These are phyloP conservation scores for Setomelanomma holmii DNA, from an alignment of 2,329 filamentous ascomycete species.

Conservation along the genomic window DNA sequence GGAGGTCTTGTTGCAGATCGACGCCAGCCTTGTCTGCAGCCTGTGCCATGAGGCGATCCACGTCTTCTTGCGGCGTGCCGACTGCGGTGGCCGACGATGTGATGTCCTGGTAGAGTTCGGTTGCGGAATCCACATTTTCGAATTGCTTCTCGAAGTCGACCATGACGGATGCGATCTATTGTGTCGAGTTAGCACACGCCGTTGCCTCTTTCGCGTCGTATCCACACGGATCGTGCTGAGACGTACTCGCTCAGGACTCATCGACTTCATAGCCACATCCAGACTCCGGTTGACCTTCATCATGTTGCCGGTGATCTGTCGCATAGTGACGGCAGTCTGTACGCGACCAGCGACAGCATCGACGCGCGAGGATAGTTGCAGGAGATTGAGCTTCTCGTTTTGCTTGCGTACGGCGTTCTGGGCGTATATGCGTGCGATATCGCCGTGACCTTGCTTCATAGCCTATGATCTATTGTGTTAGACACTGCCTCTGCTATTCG, in stretches of 20 bases:
- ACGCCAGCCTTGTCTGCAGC: constrained; percentile 88
- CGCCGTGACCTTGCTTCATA: constrained; percentile 65
- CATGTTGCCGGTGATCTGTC: constrained; percentile 67
- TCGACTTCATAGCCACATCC: constrained; percentile 68
- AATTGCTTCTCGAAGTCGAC: constrained; percentile 68
- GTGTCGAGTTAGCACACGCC: background rate
- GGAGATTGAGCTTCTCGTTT: constrained; percentile 67
- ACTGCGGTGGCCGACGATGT: constrained; percentile 79
- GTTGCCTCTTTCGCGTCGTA: background rate
- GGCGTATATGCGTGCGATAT: constrained; percentile 69
- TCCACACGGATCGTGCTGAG: background rate
- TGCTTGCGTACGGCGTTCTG: constrained; percentile 69
- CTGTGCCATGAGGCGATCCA: constrained; percentile 84
- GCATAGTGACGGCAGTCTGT: constrained; percentile 70
- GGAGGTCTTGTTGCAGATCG: constrained; percentile 79
- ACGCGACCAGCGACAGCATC: constrained; percentile 66
- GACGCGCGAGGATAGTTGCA: constrained; percentile 64
- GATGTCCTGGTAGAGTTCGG: constrained; percentile 82
- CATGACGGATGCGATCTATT: constrained; percentile 70
- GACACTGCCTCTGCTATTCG: background rate
- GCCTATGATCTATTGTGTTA: constrained; percentile 49
- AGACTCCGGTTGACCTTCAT: constrained; percentile 68
- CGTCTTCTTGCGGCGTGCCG: constrained; percentile 80
- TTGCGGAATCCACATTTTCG: constrained; percentile 60
- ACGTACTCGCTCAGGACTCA: constrained; percentile 67